Evolutionary conservation across 345 rosid species (phyloP), one percentile per base, ranked within the genome.

Genomic region (Gossypium turneri): DNA sequence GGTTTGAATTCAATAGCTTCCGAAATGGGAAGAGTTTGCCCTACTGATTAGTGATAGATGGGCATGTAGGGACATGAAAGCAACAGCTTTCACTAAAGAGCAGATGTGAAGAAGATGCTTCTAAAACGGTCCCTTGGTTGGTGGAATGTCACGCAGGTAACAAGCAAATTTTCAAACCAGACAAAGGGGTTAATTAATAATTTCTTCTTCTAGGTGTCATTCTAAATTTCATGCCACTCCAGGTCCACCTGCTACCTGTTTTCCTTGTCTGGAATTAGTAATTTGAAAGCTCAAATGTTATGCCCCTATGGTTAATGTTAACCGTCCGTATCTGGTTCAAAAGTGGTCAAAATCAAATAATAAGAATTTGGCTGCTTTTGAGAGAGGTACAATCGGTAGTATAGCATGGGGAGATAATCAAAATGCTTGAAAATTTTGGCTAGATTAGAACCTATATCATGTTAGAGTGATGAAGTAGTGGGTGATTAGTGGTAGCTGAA

Each of bases 51-150:
- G 15, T 16, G 20, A 27, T 25, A 50, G 73, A 19, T 27, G 59
- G 27, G 48, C 27, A 29, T 29, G 74, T 71, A 55, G 63, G 64
- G 74, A 56, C 74, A 38, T 38, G 29, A 13, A 67, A 38, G 51
- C 62, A 55, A 71, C 56, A 56, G n/a, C 20, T 38, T 71, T 53
- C 43, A 47, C 19, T 19, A 38, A 55, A 19, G 62, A 41, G 22
- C 22, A 27, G 29, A n/a, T 29, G 19, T 19, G 73, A 69, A 69
- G 25, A 52, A 27, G 47, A 70, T 70, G 61, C 27, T 52, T 70
- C 60, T 29, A 9, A 70, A 70, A 70, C 13, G 64, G 74, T 41
- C 64, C 74, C 52, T 56, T 71, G 74, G 63, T 71, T 56, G 74
- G 74, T n/a, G 51, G 74, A 41, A 56, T 71, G 74, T 71, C 74